Evolutionary conservation across 2,329 filamentous ascomycete species (phyloP).

Genomic region (Massarina eburnea): DNA sequence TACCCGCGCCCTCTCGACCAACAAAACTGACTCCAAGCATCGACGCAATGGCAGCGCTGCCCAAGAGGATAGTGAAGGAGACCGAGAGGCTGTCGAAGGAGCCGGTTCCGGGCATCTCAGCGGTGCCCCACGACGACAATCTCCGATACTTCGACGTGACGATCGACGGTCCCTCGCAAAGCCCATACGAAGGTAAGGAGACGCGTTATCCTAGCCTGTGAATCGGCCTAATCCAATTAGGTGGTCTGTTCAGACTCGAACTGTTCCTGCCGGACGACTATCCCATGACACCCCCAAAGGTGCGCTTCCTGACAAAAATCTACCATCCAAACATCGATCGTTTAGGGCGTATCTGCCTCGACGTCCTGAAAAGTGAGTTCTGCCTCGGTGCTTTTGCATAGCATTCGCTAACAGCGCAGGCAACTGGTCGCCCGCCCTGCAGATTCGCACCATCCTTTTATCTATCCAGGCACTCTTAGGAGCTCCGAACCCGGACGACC

Average conservation of each 20-base stretch:
- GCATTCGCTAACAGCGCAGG: slow-evolving; percentile 55
- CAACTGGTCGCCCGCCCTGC: slow-evolving; percentile 97
- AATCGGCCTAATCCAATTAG: slow-evolving; percentile 41
- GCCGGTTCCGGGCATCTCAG: slow-evolving; percentile 96
- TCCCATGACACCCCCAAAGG: slow-evolving; percentile 98
- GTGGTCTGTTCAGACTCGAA: slow-evolving; percentile 92
- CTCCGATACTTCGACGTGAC: slow-evolving; percentile 97
- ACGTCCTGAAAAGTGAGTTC: slow-evolving; percentile 88
- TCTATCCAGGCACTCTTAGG: slow-evolving; percentile 96
- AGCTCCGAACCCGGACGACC: slow-evolving; percentile 95
- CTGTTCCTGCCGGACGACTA: slow-evolving; percentile 98
- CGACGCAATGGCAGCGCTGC: slow-evolving; percentile 64
- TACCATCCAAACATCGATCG: slow-evolving; percentile 99
- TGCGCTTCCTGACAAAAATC: slow-evolving; percentile 97
- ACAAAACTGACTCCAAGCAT: background rate
- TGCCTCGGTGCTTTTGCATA: slow-evolving; percentile 3
- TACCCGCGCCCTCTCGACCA: no score
- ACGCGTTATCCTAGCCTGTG: background rate
- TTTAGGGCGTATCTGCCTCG: slow-evolving; percentile 92
- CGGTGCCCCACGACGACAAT: slow-evolving; percentile 94
- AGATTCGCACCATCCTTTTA: slow-evolving; percentile 97
- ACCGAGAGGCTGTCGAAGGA: slow-evolving; percentile 96
- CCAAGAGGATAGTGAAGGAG: slow-evolving; percentile 98
- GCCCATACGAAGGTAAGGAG: slow-evolving; percentile 86
- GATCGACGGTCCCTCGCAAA: slow-evolving; percentile 88